Base-by-base conservation (phyloP, 805 yeast genomes). In the Saturnispora quitensis region DNA sequence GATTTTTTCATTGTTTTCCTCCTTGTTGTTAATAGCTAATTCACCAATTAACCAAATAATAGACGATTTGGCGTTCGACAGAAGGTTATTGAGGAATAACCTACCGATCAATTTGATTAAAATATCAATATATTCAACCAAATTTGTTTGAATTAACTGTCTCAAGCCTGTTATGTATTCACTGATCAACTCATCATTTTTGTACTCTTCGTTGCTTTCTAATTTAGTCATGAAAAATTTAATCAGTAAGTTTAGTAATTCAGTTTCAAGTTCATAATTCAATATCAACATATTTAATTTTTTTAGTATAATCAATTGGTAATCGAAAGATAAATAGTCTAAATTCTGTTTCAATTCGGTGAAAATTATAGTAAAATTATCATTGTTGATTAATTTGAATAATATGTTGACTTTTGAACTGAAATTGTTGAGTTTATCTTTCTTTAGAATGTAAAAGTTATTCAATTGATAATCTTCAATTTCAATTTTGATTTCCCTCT, bases 21-120 rank as follows among this genome's bases (percentile, higher is more conserved):
- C 46, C 25, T 51, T 36, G 18, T 33, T 34, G 43, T 51, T 50
- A 5, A 62, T 61, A 0, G 83, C 73, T 62, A 82, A 84, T 61
- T 93, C 97, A 4, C 98, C 97, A 49, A 91, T 76, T 9, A 91
- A 73, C 98, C 98, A 93, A 6, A 91, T 74, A 10, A 90, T 82
- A 45, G 91, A 85, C 1, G 95, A 89, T 57, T 82, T 79, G 0
- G 98, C 95, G 17, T 58, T 47, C 9, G 60, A 54, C 24, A 60
- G 53, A 13, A 47, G 50, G 10, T 20, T 13, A 50, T 57, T 40
- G 42, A 58, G 34, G 7, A 63, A 47, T 34, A 68, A 47, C 47
- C 61, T 63, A 4, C 67, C 64, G 9, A 62, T 55, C 17, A 88
- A 68, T 50, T 76, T 74, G 31, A 79, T 72, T 13, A 85, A 75